phyloP scores from a whole-genome alignment of 345 rosid genomes.

The Eucalyptus regnans region DNA sequence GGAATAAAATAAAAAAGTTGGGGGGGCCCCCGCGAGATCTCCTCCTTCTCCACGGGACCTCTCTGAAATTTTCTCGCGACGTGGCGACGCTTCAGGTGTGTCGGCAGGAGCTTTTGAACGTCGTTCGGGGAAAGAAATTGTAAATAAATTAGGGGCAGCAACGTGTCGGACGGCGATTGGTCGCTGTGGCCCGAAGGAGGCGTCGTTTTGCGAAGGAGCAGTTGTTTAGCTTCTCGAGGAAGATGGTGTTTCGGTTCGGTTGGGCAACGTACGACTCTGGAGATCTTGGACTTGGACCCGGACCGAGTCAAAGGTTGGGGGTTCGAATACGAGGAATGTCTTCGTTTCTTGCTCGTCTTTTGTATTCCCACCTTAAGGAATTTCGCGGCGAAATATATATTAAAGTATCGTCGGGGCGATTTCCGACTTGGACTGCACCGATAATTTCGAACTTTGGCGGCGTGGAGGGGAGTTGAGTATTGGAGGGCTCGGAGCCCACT shows the following conservation, averaged over 20 bases:
- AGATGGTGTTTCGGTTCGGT: background rate
- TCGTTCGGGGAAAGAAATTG: fast-evolving
- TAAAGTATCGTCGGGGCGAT: background rate
- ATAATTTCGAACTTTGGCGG: background rate
- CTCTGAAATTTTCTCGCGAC: background rate
- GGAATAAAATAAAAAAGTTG: background rate
- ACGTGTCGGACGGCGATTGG: background rate
- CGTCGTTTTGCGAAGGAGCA: background rate
- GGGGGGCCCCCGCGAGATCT: background rate
- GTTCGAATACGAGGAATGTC: background rate
- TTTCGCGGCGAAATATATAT: background rate
- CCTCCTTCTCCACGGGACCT: background rate
- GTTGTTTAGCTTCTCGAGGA: background rate
- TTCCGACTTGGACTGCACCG: background rate
- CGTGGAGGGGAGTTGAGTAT: background rate
- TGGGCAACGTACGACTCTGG: background rate
- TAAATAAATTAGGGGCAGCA: background rate
- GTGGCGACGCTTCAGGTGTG: background rate
- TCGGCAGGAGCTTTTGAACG: background rate
- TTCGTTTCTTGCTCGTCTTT: background rate
- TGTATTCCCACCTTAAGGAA: background rate
- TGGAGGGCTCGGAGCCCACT: background rate
- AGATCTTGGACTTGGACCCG: background rate
- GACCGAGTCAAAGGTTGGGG: background rate
- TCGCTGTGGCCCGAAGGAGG: background rate